Percentiles rank a stretch among this genome's conserved stretches.
Conservation (phyloP, 208 protist genomes). For the Herpetomonas tarakana region DNA sequence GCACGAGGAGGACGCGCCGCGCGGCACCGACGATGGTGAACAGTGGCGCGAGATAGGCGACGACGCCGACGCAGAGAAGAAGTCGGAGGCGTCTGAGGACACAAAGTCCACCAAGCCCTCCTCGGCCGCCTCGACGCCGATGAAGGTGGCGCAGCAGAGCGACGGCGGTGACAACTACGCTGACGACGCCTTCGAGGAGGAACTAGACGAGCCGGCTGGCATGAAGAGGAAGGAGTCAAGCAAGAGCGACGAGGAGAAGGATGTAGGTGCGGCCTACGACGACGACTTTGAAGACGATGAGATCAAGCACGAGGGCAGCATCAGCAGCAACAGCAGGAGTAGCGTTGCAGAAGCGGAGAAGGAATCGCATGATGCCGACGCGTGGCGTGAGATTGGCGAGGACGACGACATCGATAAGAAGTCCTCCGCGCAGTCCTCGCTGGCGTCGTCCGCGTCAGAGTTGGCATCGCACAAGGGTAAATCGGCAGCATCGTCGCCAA, state of each 20-base stretch:
- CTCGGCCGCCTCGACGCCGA: too few relatives aligned
- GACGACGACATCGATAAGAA: conserved; percentile 11
- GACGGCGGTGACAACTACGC: not conserved
- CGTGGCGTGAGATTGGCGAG: conserved; percentile 5
- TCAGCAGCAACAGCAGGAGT: conserved; percentile 6
- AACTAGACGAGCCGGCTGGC: not conserved
- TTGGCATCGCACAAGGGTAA: too few relatives aligned
- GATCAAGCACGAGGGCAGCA: conserved; percentile 1
- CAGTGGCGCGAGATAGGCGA: conserved; percentile 12
- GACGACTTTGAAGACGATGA: conserved; percentile 17
- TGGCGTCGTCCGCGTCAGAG: not conserved
- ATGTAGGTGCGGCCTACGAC: conserved; percentile 6
- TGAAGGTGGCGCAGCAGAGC: not conserved
- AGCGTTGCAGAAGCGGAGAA: conserved; percentile 13
- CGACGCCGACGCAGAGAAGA: conserved; percentile 9
- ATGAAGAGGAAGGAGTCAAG: not conserved
- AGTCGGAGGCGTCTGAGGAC: not conserved
- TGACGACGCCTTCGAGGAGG: conserved; percentile 9
- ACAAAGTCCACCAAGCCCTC: not conserved
- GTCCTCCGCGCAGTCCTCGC: not conserved
- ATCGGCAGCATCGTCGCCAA: too few relatives aligned
- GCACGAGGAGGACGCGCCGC: too few relatives aligned
- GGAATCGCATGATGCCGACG: not conserved
- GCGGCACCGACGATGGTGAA: too few relatives aligned
- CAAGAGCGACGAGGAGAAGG: conserved; percentile 5